A percentile compares a stretch with the other conserved stretches of the same genome.
Conservation (phyloP, 257 asterid species). For the Prunella vulgaris region DNA sequence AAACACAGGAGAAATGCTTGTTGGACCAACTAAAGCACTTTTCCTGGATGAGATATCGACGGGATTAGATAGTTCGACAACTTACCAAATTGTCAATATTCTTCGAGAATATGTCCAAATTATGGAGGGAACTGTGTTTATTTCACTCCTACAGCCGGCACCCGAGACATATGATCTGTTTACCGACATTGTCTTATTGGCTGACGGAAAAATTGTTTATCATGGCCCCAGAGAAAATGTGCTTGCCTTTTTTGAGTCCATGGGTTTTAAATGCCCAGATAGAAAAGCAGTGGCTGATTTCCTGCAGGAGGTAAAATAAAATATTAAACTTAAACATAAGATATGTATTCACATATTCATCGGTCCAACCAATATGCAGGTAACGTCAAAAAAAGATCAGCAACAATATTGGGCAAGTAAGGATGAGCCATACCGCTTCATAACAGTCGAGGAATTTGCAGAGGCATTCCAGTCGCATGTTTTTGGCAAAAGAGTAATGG, state of each 20-base stretch:
- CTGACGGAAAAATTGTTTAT: conserved; percentile 34
- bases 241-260: conserved; percentile 32
- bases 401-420: conserved; percentile 42
- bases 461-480: conserved; percentile 32
- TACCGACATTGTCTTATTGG: conserved; percentile 38
- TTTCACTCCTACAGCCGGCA: conserved; percentile 46
- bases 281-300: conserved; percentile 50
- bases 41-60: conserved; percentile 51
- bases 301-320: conserved; percentile 38
- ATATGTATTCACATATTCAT: background rate
- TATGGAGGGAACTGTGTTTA: conserved; percentile 39
- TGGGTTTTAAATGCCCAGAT: conserved; percentile 44
- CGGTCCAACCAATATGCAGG: conserved; percentile 23
- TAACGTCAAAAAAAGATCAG: conserved; percentile 51
- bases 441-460: conserved; percentile 29
- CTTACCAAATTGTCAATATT: conserved; percentile 33
- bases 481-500: conserved; percentile 32
- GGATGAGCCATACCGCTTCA: conserved; percentile 39
- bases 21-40: conserved; percentile 44
- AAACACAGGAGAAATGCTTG: conserved; percentile 13
- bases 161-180: conserved; percentile 44
- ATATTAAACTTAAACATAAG: background rate
- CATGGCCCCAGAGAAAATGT: conserved; percentile 39
- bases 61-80: conserved; percentile 45
- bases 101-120: conserved; percentile 32